phyloP scores from a whole-genome alignment of 352 stramenopile genomes.

The Phytopythium chamaehyphon region DNA sequence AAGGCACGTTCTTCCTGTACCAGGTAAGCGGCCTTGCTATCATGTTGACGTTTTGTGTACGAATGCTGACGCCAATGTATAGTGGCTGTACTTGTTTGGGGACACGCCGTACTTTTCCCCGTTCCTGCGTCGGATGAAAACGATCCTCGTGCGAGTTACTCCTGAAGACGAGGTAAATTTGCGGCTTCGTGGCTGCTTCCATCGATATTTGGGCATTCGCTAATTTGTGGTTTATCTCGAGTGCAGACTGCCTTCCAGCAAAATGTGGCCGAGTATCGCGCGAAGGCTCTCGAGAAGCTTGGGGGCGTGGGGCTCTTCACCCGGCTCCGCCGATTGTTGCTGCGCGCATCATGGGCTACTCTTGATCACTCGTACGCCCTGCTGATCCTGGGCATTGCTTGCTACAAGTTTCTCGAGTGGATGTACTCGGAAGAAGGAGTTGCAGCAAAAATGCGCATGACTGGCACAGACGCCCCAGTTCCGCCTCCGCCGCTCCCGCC shows the following conservation, averaged over 20 bases:
- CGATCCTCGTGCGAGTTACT: constrained; percentile 67
- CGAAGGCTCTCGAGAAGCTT: constrained; percentile 45
- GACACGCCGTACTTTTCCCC: constrained; percentile 83
- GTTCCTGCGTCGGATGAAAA: constrained; percentile 68
- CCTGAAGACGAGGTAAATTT: constrained; percentile 57
- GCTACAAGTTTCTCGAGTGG: constrained; percentile 87
- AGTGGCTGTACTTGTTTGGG: constrained; percentile 86
- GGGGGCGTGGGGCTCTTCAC: constrained; percentile 34
- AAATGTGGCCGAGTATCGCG: constrained; percentile 49
- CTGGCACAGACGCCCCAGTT: constrained; percentile 44
- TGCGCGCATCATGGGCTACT: constrained; percentile 57
- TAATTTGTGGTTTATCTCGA: neutral
- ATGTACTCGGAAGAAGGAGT: constrained; percentile 85
- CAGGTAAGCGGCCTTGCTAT: constrained; percentile 25
- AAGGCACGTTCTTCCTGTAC: constrained; percentile 80
- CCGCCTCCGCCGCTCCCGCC: constrained; percentile 72
- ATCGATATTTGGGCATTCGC: neutral
- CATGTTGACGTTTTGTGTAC: no score
- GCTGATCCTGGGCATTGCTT: constrained; percentile 66
- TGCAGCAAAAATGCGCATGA: constrained; percentile 53
- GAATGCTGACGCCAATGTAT: no score
- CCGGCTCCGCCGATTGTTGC: constrained; percentile 32
- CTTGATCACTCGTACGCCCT: constrained; percentile 82
- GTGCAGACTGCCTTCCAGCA: constrained; percentile 42
- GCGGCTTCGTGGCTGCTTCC: neutral